These are phyloP conservation scores for Calonectria hongkongensis DNA, from an alignment of 2,329 filamentous ascomycete genomes.

Conservation along the genomic window DNA sequence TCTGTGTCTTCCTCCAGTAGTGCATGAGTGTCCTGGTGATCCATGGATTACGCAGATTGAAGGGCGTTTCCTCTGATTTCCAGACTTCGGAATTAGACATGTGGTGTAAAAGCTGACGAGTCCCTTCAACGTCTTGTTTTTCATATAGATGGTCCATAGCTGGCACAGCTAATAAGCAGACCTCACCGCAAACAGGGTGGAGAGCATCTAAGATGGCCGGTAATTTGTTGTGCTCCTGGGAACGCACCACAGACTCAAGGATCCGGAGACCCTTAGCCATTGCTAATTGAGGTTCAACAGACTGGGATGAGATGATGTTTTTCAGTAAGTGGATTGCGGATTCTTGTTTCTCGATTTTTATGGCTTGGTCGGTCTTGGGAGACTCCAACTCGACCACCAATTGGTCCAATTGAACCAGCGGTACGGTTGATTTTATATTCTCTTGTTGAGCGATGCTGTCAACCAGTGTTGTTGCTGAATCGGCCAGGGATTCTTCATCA, in stretches of 20 bases:
- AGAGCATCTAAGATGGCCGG: conserved; percentile 48
- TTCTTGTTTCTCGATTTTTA: conserved; percentile 29
- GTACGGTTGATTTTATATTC: not conserved
- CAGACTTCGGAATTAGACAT: conserved; percentile 36
- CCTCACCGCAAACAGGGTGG: conserved; percentile 49
- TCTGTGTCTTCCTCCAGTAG: conserved; percentile 52
- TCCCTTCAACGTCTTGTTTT: conserved; percentile 43
- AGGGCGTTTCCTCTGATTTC: conserved; percentile 14
- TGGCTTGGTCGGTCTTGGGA: not conserved
- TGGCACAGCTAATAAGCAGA: conserved; percentile 49
- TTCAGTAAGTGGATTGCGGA: conserved; percentile 47
- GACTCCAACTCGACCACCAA: conserved; percentile 43
- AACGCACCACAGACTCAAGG: conserved; percentile 47
- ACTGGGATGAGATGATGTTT: conserved; percentile 42
- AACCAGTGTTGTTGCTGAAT: not conserved
- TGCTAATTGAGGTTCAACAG: conserved; percentile 36
- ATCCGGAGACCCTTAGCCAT: conserved; percentile 51
- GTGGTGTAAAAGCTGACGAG: conserved; percentile 42
- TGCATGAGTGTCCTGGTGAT: conserved; percentile 51
- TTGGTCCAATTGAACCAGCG: conserved; percentile 34
- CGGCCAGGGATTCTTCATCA: not conserved
- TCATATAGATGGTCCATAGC: conserved; percentile 48
- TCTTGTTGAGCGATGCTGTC: not conserved
- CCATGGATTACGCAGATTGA: conserved; percentile 46
- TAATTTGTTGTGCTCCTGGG: conserved; percentile 46